A percentile compares a stretch with the other conserved stretches of the same genome.
phyloP scores from a whole-genome alignment of 2,329 filamentous ascomycete species.

The Plenodomus biglobosus region DNA sequence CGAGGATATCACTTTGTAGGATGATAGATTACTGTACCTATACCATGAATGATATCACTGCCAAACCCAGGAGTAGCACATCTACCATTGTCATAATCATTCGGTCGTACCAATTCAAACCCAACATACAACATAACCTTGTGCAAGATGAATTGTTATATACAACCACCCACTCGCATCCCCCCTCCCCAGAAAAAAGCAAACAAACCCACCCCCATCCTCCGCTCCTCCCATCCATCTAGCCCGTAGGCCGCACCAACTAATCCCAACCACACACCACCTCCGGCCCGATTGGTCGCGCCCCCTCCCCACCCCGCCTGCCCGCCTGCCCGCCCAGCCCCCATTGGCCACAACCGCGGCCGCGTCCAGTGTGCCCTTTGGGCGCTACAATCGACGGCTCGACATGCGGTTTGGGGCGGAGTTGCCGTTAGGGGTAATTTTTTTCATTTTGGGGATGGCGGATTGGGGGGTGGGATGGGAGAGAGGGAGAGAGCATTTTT shows the following conservation, averaged over 20 bases:
- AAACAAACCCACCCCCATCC: no score
- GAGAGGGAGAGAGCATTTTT: neutral
- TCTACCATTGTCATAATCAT: no score
- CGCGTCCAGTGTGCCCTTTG: constrained; percentile 1
- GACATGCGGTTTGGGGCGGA: neutral
- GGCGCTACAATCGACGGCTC: neutral
- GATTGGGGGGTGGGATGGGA: neutral
- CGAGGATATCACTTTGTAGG: constrained; percentile 64
- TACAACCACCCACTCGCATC: no score
- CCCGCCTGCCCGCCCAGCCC: neutral
- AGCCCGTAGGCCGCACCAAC: neutral
- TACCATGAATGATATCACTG: neutral
- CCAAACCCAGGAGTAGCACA: no score
- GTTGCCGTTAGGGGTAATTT: neutral
- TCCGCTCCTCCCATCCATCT: no score
- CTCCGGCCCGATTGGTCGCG: constrained; percentile 8
- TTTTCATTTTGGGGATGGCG: neutral
- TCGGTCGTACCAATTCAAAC: no score
- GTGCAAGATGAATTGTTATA: no score
- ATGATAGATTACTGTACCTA: no score
- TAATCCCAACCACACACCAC: constrained; percentile 11
- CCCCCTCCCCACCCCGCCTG: constrained; percentile 1
- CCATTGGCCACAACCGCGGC: constrained; percentile 2
- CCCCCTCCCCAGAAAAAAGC: no score
- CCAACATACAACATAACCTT: no score